Evolutionary conservation across 306 rosid species (phyloP), one percentile per base, ranked within the genome.

Genomic region (Calophaca sinica): DNA sequence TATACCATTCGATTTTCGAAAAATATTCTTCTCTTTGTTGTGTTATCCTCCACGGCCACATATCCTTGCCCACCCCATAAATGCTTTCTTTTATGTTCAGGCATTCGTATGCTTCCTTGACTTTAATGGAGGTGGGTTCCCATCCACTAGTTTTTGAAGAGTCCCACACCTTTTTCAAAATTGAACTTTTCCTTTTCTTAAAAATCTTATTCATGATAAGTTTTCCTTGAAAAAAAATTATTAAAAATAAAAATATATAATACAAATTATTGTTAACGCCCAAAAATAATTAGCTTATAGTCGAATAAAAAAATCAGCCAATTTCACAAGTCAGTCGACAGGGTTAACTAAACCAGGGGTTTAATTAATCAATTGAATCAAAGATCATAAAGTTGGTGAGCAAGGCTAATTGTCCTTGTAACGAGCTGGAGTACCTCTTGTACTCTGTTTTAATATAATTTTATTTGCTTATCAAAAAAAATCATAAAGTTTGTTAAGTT

Each of bases 121-220:
- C 68, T 79, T 78, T 62, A 72, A 53, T 33, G 83, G 61, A 42
- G 32, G 55, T 77, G 4, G 70, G 57, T 29, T 78, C 33, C 60
- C 67, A 51, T 61, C 58, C 72, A 49, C 66, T 61, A 28, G 29
- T 12, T 58, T 62, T 58, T 41, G 3, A 3, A 12, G n/a, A 33
- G 41, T 29, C 75, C 61, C 54, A 46, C 13, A 41, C 41, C 50
- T 20, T 20, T 71, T 62, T 13, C 52, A 54, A 63, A 42, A 33
- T 13, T 45, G 0, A 32, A 58, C 35, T 9, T 77, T 58, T 14
- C 57, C 45, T 5, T 72, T 1, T 35, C 49, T 28, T 1, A 13
- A 7, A 13, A 38, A 1, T 13, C 5, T 8, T 51, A 13, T 50
- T 20, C 26, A 20, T 11, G 0, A 50, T 5, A 13, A n/a, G 5